Evolutionary conservation across 2,329 filamentous ascomycete genomes (phyloP).

Genomic region (Daldinia eschscholtzii): DNA sequence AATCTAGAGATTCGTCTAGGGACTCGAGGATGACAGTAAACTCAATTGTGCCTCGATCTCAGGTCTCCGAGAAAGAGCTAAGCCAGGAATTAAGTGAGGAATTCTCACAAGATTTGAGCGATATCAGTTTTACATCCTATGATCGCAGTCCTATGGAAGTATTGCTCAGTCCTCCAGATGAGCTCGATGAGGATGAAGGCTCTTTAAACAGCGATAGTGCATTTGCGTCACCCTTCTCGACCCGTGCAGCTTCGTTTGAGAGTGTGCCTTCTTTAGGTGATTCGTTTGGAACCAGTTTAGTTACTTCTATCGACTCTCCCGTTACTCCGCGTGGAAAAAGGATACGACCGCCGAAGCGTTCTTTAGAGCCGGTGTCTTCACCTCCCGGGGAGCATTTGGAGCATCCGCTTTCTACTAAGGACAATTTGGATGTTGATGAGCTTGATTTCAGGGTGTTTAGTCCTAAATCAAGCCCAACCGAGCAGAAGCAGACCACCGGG

Average conservation of each 20-base stretch:
- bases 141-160: conserved; percentile 69
- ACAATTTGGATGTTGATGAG: conserved; percentile 56
- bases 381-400: conserved; percentile 63
- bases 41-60: conserved; percentile 66
- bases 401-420: conserved; percentile 61
- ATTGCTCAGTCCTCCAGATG: conserved; percentile 71
- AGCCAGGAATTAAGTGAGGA: conserved; percentile 55
- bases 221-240: conserved; percentile 65
- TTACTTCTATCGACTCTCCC: conserved; percentile 65
- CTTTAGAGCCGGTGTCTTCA: conserved; percentile 68
- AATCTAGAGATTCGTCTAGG: conserved; percentile 41
- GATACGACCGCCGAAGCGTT: conserved; percentile 60
- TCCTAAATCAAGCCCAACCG: conserved; percentile 46
- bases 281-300: conserved; percentile 64
- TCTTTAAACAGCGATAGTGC: conserved; percentile 64
- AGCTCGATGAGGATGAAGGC: conserved; percentile 63
- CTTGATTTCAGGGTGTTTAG: conserved; percentile 65
- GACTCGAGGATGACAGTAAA: conserved; percentile 64
- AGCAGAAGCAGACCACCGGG: conserved; percentile 53
- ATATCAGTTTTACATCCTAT: conserved; percentile 57
- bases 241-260: conserved; percentile 69
- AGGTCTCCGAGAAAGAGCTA: conserved; percentile 70
- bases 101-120: conserved; percentile 37
- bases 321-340: conserved; percentile 59
- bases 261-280: conserved; percentile 71